Conservation (phyloP, 1,284 basidiomycete species). For the Austroboletus olivaceoglutinosus region DNA sequence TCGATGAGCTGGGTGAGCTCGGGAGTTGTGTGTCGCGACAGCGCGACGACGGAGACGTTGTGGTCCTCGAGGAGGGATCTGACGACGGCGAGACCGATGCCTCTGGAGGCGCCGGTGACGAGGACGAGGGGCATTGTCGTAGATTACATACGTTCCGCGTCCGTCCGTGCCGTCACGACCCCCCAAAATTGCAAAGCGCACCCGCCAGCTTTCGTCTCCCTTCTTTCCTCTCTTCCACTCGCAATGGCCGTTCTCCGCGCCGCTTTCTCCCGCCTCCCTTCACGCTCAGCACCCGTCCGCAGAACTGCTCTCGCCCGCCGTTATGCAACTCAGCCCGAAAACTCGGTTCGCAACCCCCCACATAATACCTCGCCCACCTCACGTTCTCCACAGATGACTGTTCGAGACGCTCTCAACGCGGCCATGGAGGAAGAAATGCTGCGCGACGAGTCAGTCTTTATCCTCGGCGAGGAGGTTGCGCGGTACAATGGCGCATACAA, state of each 20-base stretch:
- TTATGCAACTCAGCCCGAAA: constrained; percentile 63
- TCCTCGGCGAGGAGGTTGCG: constrained; percentile 98
- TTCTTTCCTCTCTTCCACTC: constrained; percentile 29
- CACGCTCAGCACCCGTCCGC: constrained; percentile 45
- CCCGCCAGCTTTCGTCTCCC: constrained; percentile 14
- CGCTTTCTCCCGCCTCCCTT: constrained; percentile 63
- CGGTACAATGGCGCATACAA: constrained; percentile 99
- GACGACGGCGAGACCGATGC: constrained; percentile 78
- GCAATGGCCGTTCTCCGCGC: constrained; percentile 63
- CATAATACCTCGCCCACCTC: constrained; percentile 4
- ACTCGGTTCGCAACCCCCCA: constrained; percentile 45
- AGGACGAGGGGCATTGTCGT: constrained; percentile 54
- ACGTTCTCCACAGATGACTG: constrained; percentile 74
- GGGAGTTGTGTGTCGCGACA: constrained; percentile 67
- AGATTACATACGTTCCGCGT: constrained; percentile 21
- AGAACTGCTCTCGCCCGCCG: constrained; percentile 48
- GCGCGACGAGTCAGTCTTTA: constrained; percentile 92
- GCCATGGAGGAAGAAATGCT: constrained; percentile 99
- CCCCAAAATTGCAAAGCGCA: constrained; percentile 27
- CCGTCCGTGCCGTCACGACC: constrained; percentile 18
- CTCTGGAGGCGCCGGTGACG: constrained; percentile 81
- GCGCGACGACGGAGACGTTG: constrained; percentile 65
- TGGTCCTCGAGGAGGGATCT: constrained; percentile 60
- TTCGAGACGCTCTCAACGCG: constrained; percentile 95
- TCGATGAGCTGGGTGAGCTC: constrained; percentile 58